Base-by-base conservation (phyloP, 768 basidiomycete species). In the Favolaschia claudopus region DNA sequence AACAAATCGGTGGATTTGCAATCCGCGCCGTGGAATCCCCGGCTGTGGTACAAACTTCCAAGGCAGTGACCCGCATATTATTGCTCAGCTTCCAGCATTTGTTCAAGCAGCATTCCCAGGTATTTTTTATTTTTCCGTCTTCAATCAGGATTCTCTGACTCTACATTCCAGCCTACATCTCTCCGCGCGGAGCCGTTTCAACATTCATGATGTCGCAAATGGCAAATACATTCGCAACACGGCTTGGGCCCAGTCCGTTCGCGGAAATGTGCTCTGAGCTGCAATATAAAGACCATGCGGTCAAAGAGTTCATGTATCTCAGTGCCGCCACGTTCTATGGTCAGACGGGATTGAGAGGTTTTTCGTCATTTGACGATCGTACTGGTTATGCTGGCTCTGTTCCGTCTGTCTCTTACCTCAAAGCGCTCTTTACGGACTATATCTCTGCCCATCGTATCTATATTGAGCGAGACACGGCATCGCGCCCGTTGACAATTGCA, bases 171-270 rank as follows among this genome's bases (percentile, higher is more conserved):
- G 56, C 47, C 3, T 56, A 47, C 15, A 47, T 56, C 1, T 56
- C 55, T 29, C n/a, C 55, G 9, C 46, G 56, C 1, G 56, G 47
- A 1, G 56, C 47, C 0, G 29, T 58, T 25, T 47, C 39, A 12
- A 58, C 48, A 34, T 2, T 10, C 7, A 22, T 58, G 15, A 58
- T 58, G 56, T 43, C 37, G 29, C 46, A 27, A 7, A 47, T 48
- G 38, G 20, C n/a, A 27, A 48, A 47, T n/a, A 29, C 42, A 4
- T 51, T 52, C 27, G 32, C 44, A 3, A 38, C 42, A 14, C 25
- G 57, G n/a, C 22, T 59, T 12, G 49, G 57, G 7, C 57, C 57
- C 7, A 15, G 40, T 7, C 57, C 57, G 17, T 59, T 59, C 19
- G 32, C 50, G 2, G 49, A 52, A 25, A 17, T 59, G 20, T 39